These are phyloP conservation scores for Xylariaceae sp. DNA, from an alignment of 2,329 filamentous ascomycete genomes.

Conservation along the genomic window DNA sequence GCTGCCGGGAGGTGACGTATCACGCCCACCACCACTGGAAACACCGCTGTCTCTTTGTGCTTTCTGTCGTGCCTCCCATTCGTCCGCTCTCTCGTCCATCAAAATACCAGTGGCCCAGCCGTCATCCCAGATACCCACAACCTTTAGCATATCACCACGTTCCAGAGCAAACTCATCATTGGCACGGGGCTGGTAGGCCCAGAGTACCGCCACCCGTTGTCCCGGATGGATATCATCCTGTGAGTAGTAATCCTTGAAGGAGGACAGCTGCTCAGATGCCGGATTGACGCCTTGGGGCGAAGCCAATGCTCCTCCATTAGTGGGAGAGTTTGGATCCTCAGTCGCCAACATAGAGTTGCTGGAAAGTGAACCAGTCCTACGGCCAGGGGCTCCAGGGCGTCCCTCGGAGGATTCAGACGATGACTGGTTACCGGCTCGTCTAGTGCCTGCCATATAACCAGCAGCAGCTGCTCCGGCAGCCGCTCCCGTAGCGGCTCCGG, in stretches of 20 bases:
- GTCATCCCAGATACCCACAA: slow-evolving; percentile 98
- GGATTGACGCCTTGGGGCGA: slow-evolving; percentile 74
- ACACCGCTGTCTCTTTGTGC: slow-evolving; percentile 89
- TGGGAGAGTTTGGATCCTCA: slow-evolving; percentile 68
- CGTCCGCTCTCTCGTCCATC: slow-evolving; percentile 75
- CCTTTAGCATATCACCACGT: slow-evolving; percentile 94
- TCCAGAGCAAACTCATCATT: slow-evolving; percentile 90
- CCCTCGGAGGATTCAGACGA: slow-evolving; percentile 68
- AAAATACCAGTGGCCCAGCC: slow-evolving; percentile 95
- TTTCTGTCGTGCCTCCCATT: slow-evolving; percentile 74
- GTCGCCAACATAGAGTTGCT: slow-evolving; percentile 71
- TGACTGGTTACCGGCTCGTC: slow-evolving; percentile 51
- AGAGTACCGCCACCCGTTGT: slow-evolving; percentile 84
- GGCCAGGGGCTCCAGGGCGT: slow-evolving; percentile 61
- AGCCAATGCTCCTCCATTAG: slow-evolving; percentile 67
- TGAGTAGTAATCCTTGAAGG: slow-evolving; percentile 99
- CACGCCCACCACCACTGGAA: slow-evolving; percentile 59
- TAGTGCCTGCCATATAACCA: slow-evolving; percentile 43
- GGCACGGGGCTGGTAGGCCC: slow-evolving; percentile 94
- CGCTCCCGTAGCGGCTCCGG: slow-evolving; percentile 35
- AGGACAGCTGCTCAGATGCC: slow-evolving; percentile 93
- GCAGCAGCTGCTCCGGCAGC: slow-evolving; percentile 31
- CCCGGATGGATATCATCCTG: slow-evolving; percentile 91
- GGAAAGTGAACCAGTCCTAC: slow-evolving; percentile 82
- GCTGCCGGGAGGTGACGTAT: slow-evolving; percentile 57